Evolutionary conservation across 768 basidiomycete genomes (phyloP).

Genomic region (Podaxis sp.): DNA sequence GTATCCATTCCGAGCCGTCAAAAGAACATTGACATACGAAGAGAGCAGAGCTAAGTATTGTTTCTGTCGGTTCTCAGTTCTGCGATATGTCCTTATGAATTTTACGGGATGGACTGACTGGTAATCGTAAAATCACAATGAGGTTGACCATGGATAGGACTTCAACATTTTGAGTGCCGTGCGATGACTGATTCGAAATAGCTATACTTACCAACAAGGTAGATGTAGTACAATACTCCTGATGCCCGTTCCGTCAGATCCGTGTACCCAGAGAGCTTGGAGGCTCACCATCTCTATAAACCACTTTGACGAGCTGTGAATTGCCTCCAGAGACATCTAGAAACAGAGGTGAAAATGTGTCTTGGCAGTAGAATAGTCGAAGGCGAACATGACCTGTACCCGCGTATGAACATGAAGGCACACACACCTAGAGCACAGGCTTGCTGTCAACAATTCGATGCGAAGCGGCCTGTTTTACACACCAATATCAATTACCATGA

Average conservation of each 20-base stretch:
- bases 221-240: conserved; percentile 8
- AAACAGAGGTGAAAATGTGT: neutral
- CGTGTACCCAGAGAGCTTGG: too few species aligned
- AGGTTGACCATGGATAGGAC: conserved; percentile 1
- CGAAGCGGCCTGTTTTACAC: neutral
- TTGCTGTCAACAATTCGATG: neutral
- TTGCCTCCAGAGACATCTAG: conserved; percentile 9
- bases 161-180: neutral
- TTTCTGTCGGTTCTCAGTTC: neutral
- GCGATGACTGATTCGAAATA: neutral
- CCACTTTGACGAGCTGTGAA: conserved; percentile 7
- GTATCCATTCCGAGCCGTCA: too few species aligned
- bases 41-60: conserved; percentile 3
- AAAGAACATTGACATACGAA: neutral
- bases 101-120: neutral
- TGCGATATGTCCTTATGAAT: neutral
- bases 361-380: neutral
- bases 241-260: neutral
- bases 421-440: neutral
- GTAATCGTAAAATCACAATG: neutral
- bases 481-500: conserved; percentile 14
- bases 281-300: conserved; percentile 11
- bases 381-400: conserved; percentile 2
- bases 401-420: conserved; percentile 4
- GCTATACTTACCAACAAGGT: conserved; percentile 5